These are phyloP conservation scores for Musa beccarii DNA, from an alignment of 176 grass and related monocot genomes.

Conservation along the genomic window DNA sequence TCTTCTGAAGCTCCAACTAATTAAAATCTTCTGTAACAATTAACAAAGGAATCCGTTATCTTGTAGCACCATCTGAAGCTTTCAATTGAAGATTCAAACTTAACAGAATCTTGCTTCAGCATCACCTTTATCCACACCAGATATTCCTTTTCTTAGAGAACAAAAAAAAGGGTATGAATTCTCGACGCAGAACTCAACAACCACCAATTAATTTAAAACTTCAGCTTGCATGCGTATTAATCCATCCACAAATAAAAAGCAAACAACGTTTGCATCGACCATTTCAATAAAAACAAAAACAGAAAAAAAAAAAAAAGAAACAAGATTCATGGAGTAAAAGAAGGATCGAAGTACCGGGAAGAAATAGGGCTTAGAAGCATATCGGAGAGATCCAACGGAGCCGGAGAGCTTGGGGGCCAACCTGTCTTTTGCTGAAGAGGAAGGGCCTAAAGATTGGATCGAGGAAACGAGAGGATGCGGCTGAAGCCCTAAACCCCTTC, in stretches of 20 bases:
- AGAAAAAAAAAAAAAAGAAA: neutral
- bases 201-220: too few species aligned
- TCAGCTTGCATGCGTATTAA: too few species aligned
- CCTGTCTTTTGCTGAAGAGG: neutral
- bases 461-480: neutral
- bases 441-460: neutral
- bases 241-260: neutral
- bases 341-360: neutral
- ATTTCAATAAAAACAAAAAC: neutral
- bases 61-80: neutral
- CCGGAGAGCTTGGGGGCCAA: neutral
- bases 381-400: neutral
- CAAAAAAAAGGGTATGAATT: neutral
- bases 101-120: neutral
- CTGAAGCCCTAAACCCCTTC: neutral
- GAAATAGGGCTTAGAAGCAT: slow-evolving; percentile 5
- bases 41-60: too few species aligned
- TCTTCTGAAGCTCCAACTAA: neutral
- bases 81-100: neutral
- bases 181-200: neutral
- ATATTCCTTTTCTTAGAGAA: neutral
- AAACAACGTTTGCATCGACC: neutral
- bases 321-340: neutral
- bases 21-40: neutral
- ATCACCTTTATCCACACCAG: neutral